These are phyloP conservation scores for Arabidopsis suecica DNA, from an alignment of 345 rosid species.

Conservation along the genomic window DNA sequence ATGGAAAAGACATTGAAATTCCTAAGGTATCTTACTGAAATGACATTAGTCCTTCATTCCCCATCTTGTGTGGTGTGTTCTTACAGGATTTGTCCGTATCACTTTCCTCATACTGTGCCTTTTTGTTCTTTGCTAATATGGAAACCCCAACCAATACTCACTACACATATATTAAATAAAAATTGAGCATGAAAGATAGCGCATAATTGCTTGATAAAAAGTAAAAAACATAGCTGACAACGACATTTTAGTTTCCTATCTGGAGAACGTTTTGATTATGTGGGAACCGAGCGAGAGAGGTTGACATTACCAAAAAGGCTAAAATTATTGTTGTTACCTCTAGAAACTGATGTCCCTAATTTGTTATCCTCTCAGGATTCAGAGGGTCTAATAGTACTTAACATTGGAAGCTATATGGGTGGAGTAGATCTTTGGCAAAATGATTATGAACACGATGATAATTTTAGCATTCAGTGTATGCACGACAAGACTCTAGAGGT, in stretches of 20 bases:
- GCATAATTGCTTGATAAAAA: too few species aligned
- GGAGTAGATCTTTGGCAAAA: slow-evolving; percentile 95
- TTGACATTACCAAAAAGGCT: slow-evolving; percentile 4
- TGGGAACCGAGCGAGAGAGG: slow-evolving; percentile 3
- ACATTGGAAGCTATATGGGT: slow-evolving; percentile 92
- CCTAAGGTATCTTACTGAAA: slow-evolving; percentile 59
- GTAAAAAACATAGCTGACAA: too few species aligned
- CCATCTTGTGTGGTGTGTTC: slow-evolving; percentile 18
- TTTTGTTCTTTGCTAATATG: slow-evolving; percentile 19
- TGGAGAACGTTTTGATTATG: not conserved
- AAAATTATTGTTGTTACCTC: slow-evolving; percentile 1
- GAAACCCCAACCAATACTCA: not conserved
- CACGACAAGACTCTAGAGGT: slow-evolving; percentile 82
- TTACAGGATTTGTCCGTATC: slow-evolving; percentile 3
- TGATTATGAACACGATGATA: slow-evolving; percentile 73
- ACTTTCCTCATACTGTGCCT: slow-evolving; percentile 16
- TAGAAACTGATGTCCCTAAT: slow-evolving; percentile 20
- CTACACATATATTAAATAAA: not conserved
- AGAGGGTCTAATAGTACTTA: slow-evolving; percentile 79
- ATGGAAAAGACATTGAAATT: slow-evolving; percentile 72
- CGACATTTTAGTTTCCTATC: too few species aligned
- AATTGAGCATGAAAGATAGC: not conserved
- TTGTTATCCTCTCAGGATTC: slow-evolving; percentile 57
- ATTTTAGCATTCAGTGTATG: slow-evolving; percentile 69
- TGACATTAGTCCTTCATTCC: not conserved